Evolutionary conservation across 2,329 filamentous ascomycete genomes (phyloP), one percentile per base, ranked within the genome.

Genomic region (Fusarium sp.): DNA sequence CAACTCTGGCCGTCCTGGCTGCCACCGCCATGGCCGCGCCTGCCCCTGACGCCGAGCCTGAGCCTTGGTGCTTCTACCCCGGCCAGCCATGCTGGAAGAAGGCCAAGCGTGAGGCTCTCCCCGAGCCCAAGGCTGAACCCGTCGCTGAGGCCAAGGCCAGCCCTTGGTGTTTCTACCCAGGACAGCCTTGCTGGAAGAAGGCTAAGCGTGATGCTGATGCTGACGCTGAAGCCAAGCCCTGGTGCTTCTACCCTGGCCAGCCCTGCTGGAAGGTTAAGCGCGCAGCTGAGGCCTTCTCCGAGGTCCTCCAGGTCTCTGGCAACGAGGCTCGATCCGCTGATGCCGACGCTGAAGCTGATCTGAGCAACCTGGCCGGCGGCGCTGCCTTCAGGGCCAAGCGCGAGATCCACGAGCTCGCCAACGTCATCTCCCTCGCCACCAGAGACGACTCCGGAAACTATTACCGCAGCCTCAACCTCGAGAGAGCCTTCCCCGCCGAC

Each of bases 241-340:
- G 80, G 73, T 87, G 86, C 77, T 73, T 81, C 71, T 77, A 80
- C 41, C 80, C 79, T 34, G 85, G 85, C 37, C 80, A 83, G 67
- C 75, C 80, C n/a, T 87, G 86, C 82, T 80, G 78, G 77, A 84
- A 84, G 74, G 81, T 80, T 64, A 85, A 83, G 78, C 83, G 83
- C 59, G 83, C 82, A 25, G 84, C 82, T 37, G 82, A 83, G 58
- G 83, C 83, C 32, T 77, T 84, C 62, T 78, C 81, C 57, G 73
- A 76, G 20, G 77, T 82, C 70, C 72, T 81, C 45, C 69, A 62
- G 34, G 66, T 78, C 25, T 74, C 74, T 25, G 78, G 76, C 25
- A 66, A 82, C 50, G 56, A 76, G 39, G 70, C 78, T 32, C 82
- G 83, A 52, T 67, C 69, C 27, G 63, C 76, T 41, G 75, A 77